Evolutionary conservation across 2,329 filamentous ascomycete species (phyloP).

Genomic region (Stachybotrys echinatus): DNA sequence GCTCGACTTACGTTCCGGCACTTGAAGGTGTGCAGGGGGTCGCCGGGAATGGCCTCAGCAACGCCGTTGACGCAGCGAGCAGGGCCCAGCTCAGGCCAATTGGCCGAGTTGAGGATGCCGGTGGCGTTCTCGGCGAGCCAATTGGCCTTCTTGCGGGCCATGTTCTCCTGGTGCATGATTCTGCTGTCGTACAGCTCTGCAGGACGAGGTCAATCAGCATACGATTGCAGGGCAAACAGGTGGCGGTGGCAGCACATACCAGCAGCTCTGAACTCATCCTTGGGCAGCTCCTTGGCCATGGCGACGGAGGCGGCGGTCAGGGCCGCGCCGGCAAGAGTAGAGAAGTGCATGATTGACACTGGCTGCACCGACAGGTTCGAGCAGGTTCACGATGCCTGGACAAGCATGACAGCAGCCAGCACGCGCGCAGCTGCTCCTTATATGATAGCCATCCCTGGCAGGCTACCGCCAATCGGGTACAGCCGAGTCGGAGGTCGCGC

Average conservation of each 20-base stretch:
- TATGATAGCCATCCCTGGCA: too few relatives aligned
- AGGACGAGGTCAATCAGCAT: not conserved
- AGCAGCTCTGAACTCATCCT: conserved; percentile 12
- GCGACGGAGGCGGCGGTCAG: not conserved
- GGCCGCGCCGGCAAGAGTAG: not conserved
- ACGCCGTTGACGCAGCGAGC: conserved; percentile 15
- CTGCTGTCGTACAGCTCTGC: conserved; percentile 16
- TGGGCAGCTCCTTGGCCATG: conserved; percentile 11
- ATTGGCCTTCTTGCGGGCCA: conserved; percentile 11
- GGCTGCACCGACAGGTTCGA: not conserved
- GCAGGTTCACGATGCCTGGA: not conserved
- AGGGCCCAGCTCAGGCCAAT: conserved; percentile 14
- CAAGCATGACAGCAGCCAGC: not conserved
- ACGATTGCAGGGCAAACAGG: not conserved
- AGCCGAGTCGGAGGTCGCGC: too few relatives aligned
- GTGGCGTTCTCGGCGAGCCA: conserved; percentile 12
- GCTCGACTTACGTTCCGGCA: conserved; percentile 21
- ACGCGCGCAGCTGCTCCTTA: not conserved
- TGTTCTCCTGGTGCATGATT: conserved; percentile 13
- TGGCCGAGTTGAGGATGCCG: conserved; percentile 13
- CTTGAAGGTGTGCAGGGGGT: conserved; percentile 13
- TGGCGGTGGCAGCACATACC: conserved; percentile 1
- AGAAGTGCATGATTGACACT: not conserved
- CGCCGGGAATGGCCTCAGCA: conserved; percentile 12
- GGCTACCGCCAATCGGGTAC: too few relatives aligned